These are phyloP conservation scores for Septoria petroselini DNA, from an alignment of 2,329 filamentous ascomycete genomes.

Conservation along the genomic window DNA sequence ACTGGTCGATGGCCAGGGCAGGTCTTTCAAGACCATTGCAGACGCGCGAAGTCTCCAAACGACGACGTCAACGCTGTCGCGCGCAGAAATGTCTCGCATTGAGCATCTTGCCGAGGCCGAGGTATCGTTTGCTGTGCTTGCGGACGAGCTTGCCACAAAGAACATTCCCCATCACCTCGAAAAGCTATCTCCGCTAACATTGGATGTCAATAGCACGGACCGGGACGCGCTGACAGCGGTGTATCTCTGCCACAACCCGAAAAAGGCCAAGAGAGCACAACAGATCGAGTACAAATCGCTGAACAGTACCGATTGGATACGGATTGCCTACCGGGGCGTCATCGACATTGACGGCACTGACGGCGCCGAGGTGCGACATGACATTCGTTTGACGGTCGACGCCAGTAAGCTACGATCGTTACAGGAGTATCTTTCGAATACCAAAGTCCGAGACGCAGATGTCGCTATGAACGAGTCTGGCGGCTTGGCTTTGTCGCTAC, in stretches of 20 bases:
- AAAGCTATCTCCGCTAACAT: conserved; percentile 15
- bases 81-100: conserved; percentile 34
- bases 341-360: conserved; percentile 6
- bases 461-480: conserved; percentile 62
- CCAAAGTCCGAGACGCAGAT: conserved; percentile 53
- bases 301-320: conserved; percentile 14
- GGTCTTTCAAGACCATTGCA: conserved; percentile 20
- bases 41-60: conserved; percentile 19
- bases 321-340: conserved; percentile 15
- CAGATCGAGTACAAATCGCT: conserved; percentile 1
- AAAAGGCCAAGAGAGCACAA: conserved; percentile 1
- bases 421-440: conserved; percentile 38
- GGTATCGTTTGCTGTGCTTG: conserved; percentile 33
- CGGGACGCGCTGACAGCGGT: conserved; percentile 10
- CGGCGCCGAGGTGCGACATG: conserved; percentile 36
- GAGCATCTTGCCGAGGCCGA: conserved; percentile 41
- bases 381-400: conserved; percentile 41
- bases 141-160: conserved; percentile 26
- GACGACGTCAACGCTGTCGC: conserved; percentile 15
- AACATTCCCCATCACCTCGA: conserved; percentile 28
- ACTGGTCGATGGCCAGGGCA: conserved; percentile 8
- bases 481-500: conserved; percentile 61
- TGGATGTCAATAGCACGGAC: conserved; percentile 1
- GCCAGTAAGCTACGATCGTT: conserved; percentile 38
- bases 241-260: conserved; percentile 9